These are phyloP conservation scores for Termitomyces eurrhizus DNA, from an alignment of 768 basidiomycete genomes.

Conservation along the genomic window DNA sequence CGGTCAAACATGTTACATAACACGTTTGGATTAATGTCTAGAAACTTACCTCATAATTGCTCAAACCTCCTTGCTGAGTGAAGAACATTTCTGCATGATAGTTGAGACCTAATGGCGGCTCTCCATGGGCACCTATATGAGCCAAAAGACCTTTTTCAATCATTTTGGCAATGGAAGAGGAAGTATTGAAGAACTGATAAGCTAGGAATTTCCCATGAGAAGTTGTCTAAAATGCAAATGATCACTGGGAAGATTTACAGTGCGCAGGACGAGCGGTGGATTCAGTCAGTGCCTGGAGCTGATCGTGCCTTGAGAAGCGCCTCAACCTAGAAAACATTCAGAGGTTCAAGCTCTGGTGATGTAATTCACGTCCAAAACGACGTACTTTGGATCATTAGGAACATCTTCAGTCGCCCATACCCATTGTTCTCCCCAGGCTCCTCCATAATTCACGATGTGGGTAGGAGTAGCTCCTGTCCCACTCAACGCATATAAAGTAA, in stretches of 20 bases:
- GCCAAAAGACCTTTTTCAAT: conserved; percentile 55
- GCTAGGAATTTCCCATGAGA: conserved; percentile 33
- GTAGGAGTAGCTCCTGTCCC: conserved; percentile 74
- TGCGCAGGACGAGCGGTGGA: conserved; percentile 54
- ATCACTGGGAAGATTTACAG: conserved; percentile 36
- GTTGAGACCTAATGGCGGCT: conserved; percentile 68
- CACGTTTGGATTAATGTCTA: background rate
- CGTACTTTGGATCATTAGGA: conserved; percentile 66
- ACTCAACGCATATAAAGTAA: conserved; percentile 58
- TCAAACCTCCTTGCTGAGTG: conserved; percentile 57
- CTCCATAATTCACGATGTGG: conserved; percentile 77
- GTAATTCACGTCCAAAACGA: conserved; percentile 13
- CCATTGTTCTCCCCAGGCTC: conserved; percentile 59
- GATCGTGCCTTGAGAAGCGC: conserved; percentile 60
- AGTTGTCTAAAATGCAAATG: background rate
- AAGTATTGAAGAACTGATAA: conserved; percentile 65
- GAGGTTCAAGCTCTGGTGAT: conserved; percentile 11
- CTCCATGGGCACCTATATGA: conserved; percentile 74
- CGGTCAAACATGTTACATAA: background rate
- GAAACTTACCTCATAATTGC: conserved; percentile 58
- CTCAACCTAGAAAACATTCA: conserved; percentile 42
- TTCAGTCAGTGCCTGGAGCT: conserved; percentile 56
- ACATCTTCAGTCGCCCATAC: conserved; percentile 66
- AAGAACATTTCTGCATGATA: conserved; percentile 77
- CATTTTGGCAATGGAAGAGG: conserved; percentile 65